Evolutionary conservation across 2,329 filamentous ascomycete genomes (phyloP).

Genomic region (Scytalidium sp.): DNA sequence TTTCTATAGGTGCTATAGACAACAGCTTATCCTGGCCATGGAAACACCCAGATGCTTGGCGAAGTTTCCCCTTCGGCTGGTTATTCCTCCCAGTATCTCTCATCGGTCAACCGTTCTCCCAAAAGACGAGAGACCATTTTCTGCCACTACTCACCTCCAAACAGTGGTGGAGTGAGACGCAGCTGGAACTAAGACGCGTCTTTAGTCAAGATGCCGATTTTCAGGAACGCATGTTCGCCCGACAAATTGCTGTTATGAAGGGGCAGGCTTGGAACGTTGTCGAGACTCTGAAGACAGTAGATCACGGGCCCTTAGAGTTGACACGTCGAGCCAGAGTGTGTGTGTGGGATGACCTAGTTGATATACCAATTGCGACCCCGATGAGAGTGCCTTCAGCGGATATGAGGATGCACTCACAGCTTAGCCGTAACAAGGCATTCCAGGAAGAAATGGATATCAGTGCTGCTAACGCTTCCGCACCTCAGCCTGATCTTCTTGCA

Average conservation of each 20-base stretch:
- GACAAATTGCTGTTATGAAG: slow-evolving; percentile 98
- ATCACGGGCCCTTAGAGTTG: slow-evolving; percentile 91
- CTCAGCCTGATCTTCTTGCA: slow-evolving; percentile 62
- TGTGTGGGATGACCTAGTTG: slow-evolving; percentile 97
- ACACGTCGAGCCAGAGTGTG: slow-evolving; percentile 88
- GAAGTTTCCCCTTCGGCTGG: slow-evolving; percentile 96
- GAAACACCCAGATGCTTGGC: slow-evolving; percentile 94
- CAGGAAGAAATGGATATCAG: slow-evolving; percentile 90
- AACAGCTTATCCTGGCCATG: slow-evolving; percentile 98
- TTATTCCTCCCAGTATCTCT: slow-evolving; percentile 94
- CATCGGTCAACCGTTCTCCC: slow-evolving; percentile 93
- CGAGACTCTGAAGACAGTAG: slow-evolving; percentile 87
- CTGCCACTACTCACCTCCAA: slow-evolving; percentile 93
- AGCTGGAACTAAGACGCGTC: slow-evolving; percentile 77
- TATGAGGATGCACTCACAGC: slow-evolving; percentile 64
- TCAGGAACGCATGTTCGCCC: slow-evolving; percentile 98
- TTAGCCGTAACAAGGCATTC: slow-evolving; percentile 36
- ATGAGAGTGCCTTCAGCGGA: slow-evolving; percentile 84
- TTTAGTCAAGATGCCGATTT: slow-evolving; percentile 95
- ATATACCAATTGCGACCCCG: slow-evolving; percentile 90
- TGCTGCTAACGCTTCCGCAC: slow-evolving; percentile 58
- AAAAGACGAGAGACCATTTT: slow-evolving; percentile 91
- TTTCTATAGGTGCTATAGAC: slow-evolving; percentile 89
- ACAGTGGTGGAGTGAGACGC: slow-evolving; percentile 95
- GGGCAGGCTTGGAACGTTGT: slow-evolving; percentile 99